Evolutionary conservation across 1,139 yeast genomes (phyloP), one percentile per base, ranked within the genome.

Genomic region (Taphrina confusa): DNA sequence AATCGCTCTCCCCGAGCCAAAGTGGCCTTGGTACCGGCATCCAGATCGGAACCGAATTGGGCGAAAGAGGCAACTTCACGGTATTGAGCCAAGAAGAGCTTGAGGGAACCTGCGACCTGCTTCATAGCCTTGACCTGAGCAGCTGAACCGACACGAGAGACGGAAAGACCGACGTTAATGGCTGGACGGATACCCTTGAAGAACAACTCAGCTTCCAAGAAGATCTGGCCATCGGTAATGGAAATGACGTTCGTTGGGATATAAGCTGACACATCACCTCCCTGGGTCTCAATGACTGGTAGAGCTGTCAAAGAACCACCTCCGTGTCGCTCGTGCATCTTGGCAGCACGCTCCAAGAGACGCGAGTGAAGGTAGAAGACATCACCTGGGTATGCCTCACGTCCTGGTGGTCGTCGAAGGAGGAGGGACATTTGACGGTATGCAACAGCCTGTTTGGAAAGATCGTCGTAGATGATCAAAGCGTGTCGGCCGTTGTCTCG

Each of bases 11-110:
- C 99, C 87, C 99, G 92, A 74, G 82, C 81, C 79, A 94, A 86
- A 75, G 98, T 94, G 82, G 90, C 97, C 84, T 92, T 92, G 80
- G 99, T 94, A 65, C 97, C 89, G 73, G 99, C 97, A 80, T 94
- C 99, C 80, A 94, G 86, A 80, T 94, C 99, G 73, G 99, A 92
- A 87, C 99, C 98, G 84, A 92, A 92, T 84, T 92, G 99, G 74
- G 99, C 98, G 80, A 92, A 92, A 74, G 99, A 98, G 76, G 98
- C 98, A 74, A 92, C 98, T 85, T 92, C 99, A 89, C 99, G 92
- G 88, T 92, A 92, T 84, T 92, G 99, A 74, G 99, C 99, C 85
- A 92, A 88, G 96, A 89, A 92, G 80, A 92, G 88, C 82, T 92
- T 92, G 81, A 92, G 87, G 72, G 98, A 94, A 86, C 98, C 99